These are phyloP conservation scores for Pseudogymnoascus sp. DNA, from an alignment of 2,329 filamentous ascomycete species.

Conservation along the genomic window DNA sequence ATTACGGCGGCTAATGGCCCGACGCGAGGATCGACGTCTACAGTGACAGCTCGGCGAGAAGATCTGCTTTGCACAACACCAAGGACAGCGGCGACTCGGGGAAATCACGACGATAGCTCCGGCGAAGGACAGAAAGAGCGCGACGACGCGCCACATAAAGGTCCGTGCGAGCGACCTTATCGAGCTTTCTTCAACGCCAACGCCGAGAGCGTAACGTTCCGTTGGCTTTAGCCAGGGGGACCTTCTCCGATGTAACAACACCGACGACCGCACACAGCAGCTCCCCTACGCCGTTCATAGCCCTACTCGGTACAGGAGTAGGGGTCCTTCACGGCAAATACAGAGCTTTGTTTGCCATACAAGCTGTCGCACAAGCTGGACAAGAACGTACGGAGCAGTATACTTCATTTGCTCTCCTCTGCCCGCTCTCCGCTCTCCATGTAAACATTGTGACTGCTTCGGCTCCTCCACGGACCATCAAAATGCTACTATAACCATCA, in stretches of 20 bases:
- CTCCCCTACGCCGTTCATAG: neutral
- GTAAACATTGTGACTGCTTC: neutral
- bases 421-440: neutral
- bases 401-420: neutral
- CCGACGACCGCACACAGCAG: neutral
- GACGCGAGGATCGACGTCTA: neutral
- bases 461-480: neutral
- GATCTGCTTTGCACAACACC: neutral
- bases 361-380: neutral
- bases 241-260: conserved; percentile 1
- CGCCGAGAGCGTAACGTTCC: conserved; percentile 5
- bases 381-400: neutral
- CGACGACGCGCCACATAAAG: neutral
- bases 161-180: neutral
- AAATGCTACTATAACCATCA: neutral
- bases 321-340: neutral
- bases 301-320: neutral
- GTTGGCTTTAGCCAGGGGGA: neutral
- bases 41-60: neutral
- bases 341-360: neutral
- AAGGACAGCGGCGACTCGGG: neutral
- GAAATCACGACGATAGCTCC: neutral
- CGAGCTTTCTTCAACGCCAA: neutral
- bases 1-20: neutral
- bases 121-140: neutral